phyloP scores from a whole-genome alignment of 2,329 filamentous ascomycete genomes.

The Trichoderma harzianum region DNA sequence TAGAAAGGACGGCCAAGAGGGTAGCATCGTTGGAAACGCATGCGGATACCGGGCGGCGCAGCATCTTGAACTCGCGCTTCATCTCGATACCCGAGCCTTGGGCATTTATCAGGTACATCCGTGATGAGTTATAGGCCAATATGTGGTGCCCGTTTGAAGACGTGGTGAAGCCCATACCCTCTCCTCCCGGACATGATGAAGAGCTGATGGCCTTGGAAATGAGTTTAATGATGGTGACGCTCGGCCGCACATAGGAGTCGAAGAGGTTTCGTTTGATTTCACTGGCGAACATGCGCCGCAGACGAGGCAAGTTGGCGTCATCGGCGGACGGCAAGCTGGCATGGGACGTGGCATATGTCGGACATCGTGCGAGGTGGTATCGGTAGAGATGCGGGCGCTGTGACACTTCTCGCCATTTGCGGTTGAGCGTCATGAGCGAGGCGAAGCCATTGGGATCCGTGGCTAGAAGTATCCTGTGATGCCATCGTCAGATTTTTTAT shows the following conservation, averaged over 20 bases:
- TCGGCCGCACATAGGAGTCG: slow-evolving; percentile 69
- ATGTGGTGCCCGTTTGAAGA: slow-evolving; percentile 72
- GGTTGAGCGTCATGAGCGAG: slow-evolving; percentile 62
- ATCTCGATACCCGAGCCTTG: slow-evolving; percentile 58
- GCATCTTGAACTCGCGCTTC: slow-evolving; percentile 74
- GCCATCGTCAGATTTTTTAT: not conserved
- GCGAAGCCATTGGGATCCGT: slow-evolving; percentile 63
- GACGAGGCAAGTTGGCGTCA: slow-evolving; percentile 51
- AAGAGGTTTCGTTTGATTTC: slow-evolving; percentile 77
- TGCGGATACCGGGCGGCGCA: slow-evolving; percentile 69
- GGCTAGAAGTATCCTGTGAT: slow-evolving; percentile 55
- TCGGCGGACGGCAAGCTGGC: slow-evolving; percentile 36
- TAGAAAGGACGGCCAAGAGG: slow-evolving; percentile 74
- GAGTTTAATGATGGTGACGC: slow-evolving; percentile 69
- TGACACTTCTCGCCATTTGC: slow-evolving; percentile 62
- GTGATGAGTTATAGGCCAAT: slow-evolving; percentile 79
- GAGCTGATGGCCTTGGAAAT: slow-evolving; percentile 82
- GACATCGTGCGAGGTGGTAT: slow-evolving; percentile 59
- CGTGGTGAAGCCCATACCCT: slow-evolving; percentile 80
- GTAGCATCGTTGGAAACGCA: slow-evolving; percentile 77
- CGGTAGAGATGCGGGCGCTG: slow-evolving; percentile 62
- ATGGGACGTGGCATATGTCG: slow-evolving; percentile 55
- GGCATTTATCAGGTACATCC: slow-evolving; percentile 75
- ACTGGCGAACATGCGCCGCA: slow-evolving; percentile 64
- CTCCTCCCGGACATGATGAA: slow-evolving; percentile 75